Evolutionary conservation across 2,329 filamentous ascomycete species (phyloP), one percentile per base, ranked within the genome.

Genomic region (Aspergillus ochraceus): DNA sequence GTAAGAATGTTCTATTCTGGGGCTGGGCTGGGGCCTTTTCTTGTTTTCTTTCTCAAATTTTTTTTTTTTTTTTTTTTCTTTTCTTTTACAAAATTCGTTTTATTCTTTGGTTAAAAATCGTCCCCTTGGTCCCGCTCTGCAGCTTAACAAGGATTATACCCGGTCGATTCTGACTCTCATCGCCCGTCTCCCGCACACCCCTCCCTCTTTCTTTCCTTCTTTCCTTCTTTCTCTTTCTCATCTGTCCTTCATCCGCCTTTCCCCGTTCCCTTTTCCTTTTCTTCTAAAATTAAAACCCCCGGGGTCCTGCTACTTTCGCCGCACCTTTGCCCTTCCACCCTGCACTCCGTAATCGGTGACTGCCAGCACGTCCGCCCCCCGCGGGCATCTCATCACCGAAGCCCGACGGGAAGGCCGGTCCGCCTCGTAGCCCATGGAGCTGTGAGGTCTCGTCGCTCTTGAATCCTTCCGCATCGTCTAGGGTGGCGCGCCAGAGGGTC

Each of bases 401-500:
- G 12, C 70, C 71, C 45, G 74, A 65, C 54, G 68, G 67, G 60
- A 74, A 73, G 47, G 72, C 64, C 14, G 65, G 46, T 10, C 66
- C 61, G 26, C 64, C 62, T 49, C 68, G 63, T 59, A 68, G 59
- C 24, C 64, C 62, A 29, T 68, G 61, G 52, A 72, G 59, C 59
- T 71, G 70, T 22, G 70, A 64, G 12, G 67, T 54, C 12, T 81
- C 77, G 8, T 80, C 78, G 0, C 79, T 77, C 46, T 72, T 76
- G 66, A 86, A 81, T 0, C 90, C 91, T 6, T 96, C 91, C 4
- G 87, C 86, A 20, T 95, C 90, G 70, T 88, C 87, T 66, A 97
- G 88, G 1, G 96, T 83, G 22, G 88, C 86, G 29, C 79, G 77
- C 78, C 89, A 94, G 55, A 98, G 79, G 4, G 81, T 81, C 6